Evolutionary conservation across 2,329 filamentous ascomycete species (phyloP).

Genomic region (Myriangium duriaei): DNA sequence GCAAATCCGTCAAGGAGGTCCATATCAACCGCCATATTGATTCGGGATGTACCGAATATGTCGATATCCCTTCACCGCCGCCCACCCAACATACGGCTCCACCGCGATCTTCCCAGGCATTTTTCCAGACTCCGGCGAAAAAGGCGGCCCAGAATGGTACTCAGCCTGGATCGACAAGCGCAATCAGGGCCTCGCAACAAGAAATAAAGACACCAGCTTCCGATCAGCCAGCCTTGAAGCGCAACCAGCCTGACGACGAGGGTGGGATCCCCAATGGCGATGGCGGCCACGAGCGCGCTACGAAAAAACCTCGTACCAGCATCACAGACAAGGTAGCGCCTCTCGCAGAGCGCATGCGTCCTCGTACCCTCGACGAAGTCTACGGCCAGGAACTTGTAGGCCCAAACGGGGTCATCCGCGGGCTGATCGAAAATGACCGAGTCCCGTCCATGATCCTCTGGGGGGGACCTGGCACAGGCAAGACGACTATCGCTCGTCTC

Average conservation of each 20-base stretch:
- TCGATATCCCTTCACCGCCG: conserved; percentile 41
- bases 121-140: conserved; percentile 40
- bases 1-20: conserved; percentile 54
- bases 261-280: background rate
- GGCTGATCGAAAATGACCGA: conserved; percentile 71
- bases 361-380: conserved; percentile 69
- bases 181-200: background rate
- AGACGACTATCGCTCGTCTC: conserved; percentile 84
- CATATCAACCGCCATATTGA: conserved; percentile 89
- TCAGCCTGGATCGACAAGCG: conserved; percentile 1
- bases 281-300: background rate
- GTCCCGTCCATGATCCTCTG: conserved; percentile 95
- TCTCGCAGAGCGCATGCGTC: conserved; percentile 87
- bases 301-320: conserved; percentile 55
- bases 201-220: background rate
- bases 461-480: conserved; percentile 69
- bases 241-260: conserved; percentile 1
- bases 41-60: conserved; percentile 58
- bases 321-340: conserved; percentile 60
- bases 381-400: conserved; percentile 88
- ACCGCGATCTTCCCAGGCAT: conserved; percentile 32
- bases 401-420: conserved; percentile 66
- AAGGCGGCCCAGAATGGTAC: background rate
- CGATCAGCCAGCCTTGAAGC: background rate
- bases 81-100: conserved; percentile 25